phyloP scores from a whole-genome alignment of 1,284 basidiomycete genomes.

The Microbotryum scabiosae region DNA sequence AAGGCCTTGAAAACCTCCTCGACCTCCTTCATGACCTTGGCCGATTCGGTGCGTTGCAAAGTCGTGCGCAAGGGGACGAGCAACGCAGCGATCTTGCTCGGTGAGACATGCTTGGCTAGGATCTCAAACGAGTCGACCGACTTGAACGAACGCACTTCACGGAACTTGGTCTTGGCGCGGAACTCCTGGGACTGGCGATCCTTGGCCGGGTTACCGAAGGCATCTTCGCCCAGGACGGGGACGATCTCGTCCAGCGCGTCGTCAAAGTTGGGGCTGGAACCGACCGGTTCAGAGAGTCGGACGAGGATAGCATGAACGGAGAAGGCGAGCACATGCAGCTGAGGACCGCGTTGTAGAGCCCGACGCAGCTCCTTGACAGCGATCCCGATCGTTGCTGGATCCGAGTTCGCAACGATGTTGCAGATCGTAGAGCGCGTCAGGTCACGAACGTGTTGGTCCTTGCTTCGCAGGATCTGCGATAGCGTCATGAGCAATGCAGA shows the following conservation, averaged over 20 bases:
- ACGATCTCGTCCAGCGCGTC: constrained; percentile 67
- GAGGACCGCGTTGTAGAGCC: constrained; percentile 81
- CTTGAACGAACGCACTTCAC: constrained; percentile 72
- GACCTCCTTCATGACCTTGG: constrained; percentile 73
- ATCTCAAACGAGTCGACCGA: constrained; percentile 78
- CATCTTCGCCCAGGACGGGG: constrained; percentile 78
- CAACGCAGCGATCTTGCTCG: constrained; percentile 63
- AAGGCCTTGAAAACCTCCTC: constrained; percentile 83
- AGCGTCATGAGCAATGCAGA: constrained; percentile 72
- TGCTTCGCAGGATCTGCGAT: constrained; percentile 79
- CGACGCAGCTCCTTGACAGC: constrained; percentile 72
- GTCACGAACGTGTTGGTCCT: constrained; percentile 88
- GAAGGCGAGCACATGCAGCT: constrained; percentile 85
- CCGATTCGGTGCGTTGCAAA: constrained; percentile 73
- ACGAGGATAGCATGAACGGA: constrained; percentile 74
- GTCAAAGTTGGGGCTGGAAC: constrained; percentile 52
- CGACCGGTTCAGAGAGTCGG: constrained; percentile 53
- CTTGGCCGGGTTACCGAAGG: constrained; percentile 89
- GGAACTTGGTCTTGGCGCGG: constrained; percentile 71
- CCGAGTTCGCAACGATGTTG: constrained; percentile 69
- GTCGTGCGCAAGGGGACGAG: constrained; percentile 74
- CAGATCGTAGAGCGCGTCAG: constrained; percentile 74
- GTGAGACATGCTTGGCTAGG: constrained; percentile 65
- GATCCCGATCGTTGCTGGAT: constrained; percentile 62
- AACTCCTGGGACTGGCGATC: constrained; percentile 83